Evolutionary conservation across 164 flowering plant species (phyloP).

Genomic region (Magnolia kwangsiensis): DNA sequence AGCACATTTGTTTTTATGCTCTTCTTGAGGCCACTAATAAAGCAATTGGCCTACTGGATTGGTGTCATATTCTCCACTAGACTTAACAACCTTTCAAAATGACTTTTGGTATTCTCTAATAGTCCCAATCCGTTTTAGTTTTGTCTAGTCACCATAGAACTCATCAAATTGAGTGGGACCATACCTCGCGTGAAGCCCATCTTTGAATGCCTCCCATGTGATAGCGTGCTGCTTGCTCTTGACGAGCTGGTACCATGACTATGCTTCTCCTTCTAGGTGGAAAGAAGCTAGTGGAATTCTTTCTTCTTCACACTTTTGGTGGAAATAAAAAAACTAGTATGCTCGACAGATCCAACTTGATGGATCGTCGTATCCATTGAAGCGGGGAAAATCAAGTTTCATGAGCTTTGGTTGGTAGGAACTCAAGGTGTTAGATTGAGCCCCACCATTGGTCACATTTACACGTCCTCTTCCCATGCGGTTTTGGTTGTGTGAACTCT

Average conservation of each 20-base stretch:
- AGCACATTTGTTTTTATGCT: background rate
- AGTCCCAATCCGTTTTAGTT: background rate
- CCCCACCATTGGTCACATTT: background rate
- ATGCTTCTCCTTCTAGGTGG: constrained; percentile 4
- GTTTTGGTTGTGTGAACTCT: background rate
- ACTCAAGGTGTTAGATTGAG: background rate
- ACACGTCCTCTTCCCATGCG: too few species aligned
- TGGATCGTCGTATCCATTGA: background rate
- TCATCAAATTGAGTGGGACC: constrained; percentile 1
- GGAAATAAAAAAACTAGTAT: constrained; percentile 6
- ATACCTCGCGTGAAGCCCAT: constrained; percentile 1
- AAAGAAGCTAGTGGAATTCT: constrained; percentile 5
- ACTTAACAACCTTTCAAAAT: constrained; percentile 5
- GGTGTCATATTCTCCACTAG: background rate
- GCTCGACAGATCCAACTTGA: constrained; percentile 7
- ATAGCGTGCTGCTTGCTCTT: background rate
- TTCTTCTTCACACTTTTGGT: background rate
- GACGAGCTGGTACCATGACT: constrained; percentile 3
- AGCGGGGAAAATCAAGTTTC: constrained; percentile 11
- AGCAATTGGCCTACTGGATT: background rate
- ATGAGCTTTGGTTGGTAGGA: background rate
- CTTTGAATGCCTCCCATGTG: constrained; percentile 5
- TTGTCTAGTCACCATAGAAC: constrained; percentile 7
- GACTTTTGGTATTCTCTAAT: background rate
- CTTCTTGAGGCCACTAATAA: background rate